Evolutionary conservation across 2,329 filamentous ascomycete genomes (phyloP).

Genomic region (Ophiostoma ulmi): DNA sequence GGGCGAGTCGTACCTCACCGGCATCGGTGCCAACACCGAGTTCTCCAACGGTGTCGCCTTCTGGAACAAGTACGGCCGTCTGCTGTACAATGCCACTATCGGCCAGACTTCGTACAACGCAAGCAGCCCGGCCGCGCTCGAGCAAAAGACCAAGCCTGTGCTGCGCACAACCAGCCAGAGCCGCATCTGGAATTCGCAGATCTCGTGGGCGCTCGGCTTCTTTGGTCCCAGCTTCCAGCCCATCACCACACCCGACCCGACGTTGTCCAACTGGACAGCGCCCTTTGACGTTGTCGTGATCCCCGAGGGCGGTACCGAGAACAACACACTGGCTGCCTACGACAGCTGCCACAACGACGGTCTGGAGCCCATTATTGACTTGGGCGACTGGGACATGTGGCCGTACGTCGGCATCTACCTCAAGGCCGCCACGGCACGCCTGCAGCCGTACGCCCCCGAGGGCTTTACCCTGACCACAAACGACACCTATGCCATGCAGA

Average conservation of each 20-base stretch:
- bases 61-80: constrained; percentile 51
- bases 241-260: constrained; percentile 33
- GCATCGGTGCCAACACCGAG: constrained; percentile 46
- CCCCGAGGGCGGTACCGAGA: constrained; percentile 45
- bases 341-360: constrained; percentile 44
- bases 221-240: constrained; percentile 44
- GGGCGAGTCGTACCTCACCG: constrained; percentile 43
- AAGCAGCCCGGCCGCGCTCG: constrained; percentile 42
- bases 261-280: constrained; percentile 38
- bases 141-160: constrained; percentile 41
- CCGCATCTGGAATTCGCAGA: constrained; percentile 51
- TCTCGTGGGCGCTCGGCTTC: constrained; percentile 49
- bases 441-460: constrained; percentile 43
- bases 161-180: constrained; percentile 51
- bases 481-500: constrained; percentile 49
- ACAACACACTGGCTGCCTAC: constrained; percentile 50
- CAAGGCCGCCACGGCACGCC: constrained; percentile 39
- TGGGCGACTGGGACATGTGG: constrained; percentile 40
- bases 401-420: constrained; percentile 46
- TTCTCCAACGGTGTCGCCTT: constrained; percentile 47
- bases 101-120: constrained; percentile 47
- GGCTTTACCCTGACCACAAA: constrained; percentile 46
- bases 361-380: constrained; percentile 33
- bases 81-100: constrained; percentile 45
- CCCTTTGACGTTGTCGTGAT: constrained; percentile 47